Percentiles rank a stretch among this genome's conserved stretches.
phyloP scores from a whole-genome alignment of 1,139 yeast genomes.

The Magnusiomyces sp. region DNA sequence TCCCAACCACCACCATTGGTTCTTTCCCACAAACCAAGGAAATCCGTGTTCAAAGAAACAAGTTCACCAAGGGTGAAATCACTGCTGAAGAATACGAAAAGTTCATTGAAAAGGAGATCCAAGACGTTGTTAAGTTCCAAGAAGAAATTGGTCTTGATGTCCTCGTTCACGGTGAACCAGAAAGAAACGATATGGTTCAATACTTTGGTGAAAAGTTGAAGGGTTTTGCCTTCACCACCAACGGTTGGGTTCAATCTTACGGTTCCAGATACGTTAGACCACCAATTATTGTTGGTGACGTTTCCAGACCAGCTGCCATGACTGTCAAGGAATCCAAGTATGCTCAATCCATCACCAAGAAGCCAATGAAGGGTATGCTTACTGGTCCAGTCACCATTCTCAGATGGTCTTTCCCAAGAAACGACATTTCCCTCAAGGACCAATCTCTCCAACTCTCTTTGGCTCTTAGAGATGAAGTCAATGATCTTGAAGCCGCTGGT shows the following conservation, averaged over 20 bases:
- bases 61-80: conserved; percentile 92
- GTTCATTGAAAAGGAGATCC: conserved; percentile 95
- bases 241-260: conserved; percentile 99
- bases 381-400: conserved; percentile 99
- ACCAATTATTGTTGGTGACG: conserved; percentile 98
- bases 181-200: conserved; percentile 99
- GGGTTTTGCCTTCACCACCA: conserved; percentile 95
- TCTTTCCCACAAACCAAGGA: conserved; percentile 99
- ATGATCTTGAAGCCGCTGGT: conserved; percentile 97
- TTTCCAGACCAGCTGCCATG: conserved; percentile 97
- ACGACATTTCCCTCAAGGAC: conserved; percentile 86
- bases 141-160: conserved; percentile 91
- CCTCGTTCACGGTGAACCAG: conserved; percentile 97
- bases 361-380: conserved; percentile 99
- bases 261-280: conserved; percentile 99
- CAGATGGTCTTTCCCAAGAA: conserved; percentile 99
- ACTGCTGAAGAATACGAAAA: conserved; percentile 90
- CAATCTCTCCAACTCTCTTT: conserved; percentile 97
- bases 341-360: conserved; percentile 92
- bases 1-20: conserved; percentile 99
- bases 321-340: conserved; percentile 98
- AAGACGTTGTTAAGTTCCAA: conserved; percentile 93
- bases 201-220: conserved; percentile 98
- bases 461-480: conserved; percentile 97
- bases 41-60: conserved; percentile 96